These are phyloP conservation scores for Oehlia diaphana DNA, from an alignment of 192 early-diverging fungal species.

Conservation along the genomic window DNA sequence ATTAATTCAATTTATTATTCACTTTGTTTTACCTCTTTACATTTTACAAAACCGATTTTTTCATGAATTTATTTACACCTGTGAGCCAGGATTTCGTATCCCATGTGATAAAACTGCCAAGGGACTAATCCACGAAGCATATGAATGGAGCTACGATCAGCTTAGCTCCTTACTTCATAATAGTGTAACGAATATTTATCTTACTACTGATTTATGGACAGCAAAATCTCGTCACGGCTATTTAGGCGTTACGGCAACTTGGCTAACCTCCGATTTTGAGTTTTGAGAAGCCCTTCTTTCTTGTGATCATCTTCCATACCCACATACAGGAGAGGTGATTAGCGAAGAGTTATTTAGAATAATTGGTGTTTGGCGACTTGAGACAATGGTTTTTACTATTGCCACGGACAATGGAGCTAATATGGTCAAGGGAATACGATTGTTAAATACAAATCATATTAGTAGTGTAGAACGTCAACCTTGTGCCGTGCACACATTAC, in stretches of 20 bases:
- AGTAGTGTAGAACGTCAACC: too few relatives aligned
- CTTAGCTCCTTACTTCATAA: background rate
- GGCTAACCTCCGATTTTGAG: background rate
- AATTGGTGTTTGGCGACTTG: too few relatives aligned
- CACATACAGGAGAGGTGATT: too few relatives aligned
- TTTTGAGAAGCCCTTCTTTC: background rate
- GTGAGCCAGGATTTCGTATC: background rate
- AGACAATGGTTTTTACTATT: too few relatives aligned
- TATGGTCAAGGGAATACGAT: background rate
- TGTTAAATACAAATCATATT: background rate
- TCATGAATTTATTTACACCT: background rate
- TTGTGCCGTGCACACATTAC: too few relatives aligned
- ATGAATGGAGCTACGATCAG: background rate
- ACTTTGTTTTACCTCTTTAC: background rate
- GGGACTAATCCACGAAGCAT: background rate
- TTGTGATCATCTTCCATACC: background rate
- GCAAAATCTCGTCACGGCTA: background rate
- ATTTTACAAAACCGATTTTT: background rate
- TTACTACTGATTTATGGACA: background rate
- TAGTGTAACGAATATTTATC: background rate
- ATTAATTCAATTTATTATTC: conserved; percentile 2
- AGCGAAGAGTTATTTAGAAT: too few relatives aligned
- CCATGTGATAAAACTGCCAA: conserved; percentile 9
- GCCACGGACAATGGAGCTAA: background rate
- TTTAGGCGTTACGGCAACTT: background rate